Evolutionary conservation across 306 rosid genomes (phyloP).

Genomic region (Fragaria iinumae): DNA sequence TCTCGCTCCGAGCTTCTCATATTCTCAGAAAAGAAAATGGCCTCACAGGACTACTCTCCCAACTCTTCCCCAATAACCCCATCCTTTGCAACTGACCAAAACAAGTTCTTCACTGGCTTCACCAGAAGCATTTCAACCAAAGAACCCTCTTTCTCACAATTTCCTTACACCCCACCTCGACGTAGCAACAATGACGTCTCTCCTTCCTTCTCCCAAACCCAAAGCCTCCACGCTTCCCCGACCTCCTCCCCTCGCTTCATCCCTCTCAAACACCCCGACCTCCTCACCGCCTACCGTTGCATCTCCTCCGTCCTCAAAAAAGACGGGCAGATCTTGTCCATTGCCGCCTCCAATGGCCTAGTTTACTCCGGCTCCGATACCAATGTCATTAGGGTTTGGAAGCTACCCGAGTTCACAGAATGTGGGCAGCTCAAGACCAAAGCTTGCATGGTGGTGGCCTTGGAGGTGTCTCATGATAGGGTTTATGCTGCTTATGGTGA

Average conservation of each 20-base stretch:
- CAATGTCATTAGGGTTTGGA: slow-evolving; percentile 73
- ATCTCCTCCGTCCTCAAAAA: slow-evolving; percentile 80
- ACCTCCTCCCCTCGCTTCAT: slow-evolving; percentile 45
- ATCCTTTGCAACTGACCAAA: slow-evolving; percentile 39
- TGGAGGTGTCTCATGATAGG: slow-evolving; percentile 67
- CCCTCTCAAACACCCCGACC: slow-evolving; percentile 40
- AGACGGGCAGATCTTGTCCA: slow-evolving; percentile 75
- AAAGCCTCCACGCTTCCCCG: slow-evolving; percentile 61
- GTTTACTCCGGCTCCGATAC: slow-evolving; percentile 79
- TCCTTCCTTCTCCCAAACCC: slow-evolving; percentile 54
- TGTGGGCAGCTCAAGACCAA: slow-evolving; percentile 77
- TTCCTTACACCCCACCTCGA: slow-evolving; percentile 56
- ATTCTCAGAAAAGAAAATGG: slow-evolving; percentile 26
- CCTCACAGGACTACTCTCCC: slow-evolving; percentile 41
- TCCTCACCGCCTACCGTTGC: slow-evolving; percentile 60
- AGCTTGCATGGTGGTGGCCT: slow-evolving; percentile 65
- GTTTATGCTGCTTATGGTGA: slow-evolving; percentile 92
- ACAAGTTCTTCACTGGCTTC: slow-evolving; percentile 41
- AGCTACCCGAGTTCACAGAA: slow-evolving; percentile 80
- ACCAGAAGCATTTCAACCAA: slow-evolving; percentile 69
- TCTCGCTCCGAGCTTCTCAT: neutral
- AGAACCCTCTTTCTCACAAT: slow-evolving; percentile 51
- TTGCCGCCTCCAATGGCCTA: slow-evolving; percentile 58
- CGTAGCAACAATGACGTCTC: slow-evolving; percentile 35
- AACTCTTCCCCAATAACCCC: slow-evolving; percentile 50